A percentile compares a stretch with the other conserved stretches of the same genome.
Evolutionary conservation across 139 green algal genomes (phyloP).

Genomic region (Mychonastes homosphaera): DNA sequence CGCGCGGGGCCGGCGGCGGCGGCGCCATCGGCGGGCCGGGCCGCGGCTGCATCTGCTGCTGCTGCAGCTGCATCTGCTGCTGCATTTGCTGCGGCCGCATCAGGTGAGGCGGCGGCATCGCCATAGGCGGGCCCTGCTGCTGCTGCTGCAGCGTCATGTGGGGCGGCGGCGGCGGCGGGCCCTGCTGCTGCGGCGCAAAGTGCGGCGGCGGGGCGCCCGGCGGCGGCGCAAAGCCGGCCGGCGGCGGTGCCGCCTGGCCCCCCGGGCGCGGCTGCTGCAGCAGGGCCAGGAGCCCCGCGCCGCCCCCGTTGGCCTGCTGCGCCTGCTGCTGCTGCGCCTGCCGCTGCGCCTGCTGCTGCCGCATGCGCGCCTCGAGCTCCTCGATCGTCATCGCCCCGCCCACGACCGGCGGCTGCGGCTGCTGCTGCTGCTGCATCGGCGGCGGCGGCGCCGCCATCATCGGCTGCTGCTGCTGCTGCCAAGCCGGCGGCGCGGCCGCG

Average conservation of each 20-base stretch:
- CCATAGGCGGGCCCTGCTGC: background rate
- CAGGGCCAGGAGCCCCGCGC: conserved; percentile 9
- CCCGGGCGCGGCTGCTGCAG: conserved; percentile 9
- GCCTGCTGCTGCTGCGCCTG: conserved; percentile 11
- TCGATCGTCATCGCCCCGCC: conserved; percentile 17
- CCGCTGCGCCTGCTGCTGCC: background rate
- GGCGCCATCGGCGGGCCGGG: background rate
- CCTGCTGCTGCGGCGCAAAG: conserved; percentile 4
- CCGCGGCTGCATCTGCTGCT: background rate
- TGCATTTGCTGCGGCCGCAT: background rate
- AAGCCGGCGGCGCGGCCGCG: background rate
- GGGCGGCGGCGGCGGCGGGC: background rate
- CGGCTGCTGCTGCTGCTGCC: background rate
- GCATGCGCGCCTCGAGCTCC: conserved; percentile 35
- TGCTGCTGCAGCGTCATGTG: conserved; percentile 5
- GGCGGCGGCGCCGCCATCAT: no score
- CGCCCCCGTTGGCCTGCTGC: background rate
- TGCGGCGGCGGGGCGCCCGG: background rate
- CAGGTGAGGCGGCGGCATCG: background rate
- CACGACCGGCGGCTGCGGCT: background rate
- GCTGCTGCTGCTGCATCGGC: background rate
- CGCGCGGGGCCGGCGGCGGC: background rate
- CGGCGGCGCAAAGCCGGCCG: background rate
- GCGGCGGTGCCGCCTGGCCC: background rate
- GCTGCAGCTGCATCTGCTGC: conserved; percentile 1